phyloP scores from a whole-genome alignment of 179 eudicot genomes.

The Beta corolliflora region DNA sequence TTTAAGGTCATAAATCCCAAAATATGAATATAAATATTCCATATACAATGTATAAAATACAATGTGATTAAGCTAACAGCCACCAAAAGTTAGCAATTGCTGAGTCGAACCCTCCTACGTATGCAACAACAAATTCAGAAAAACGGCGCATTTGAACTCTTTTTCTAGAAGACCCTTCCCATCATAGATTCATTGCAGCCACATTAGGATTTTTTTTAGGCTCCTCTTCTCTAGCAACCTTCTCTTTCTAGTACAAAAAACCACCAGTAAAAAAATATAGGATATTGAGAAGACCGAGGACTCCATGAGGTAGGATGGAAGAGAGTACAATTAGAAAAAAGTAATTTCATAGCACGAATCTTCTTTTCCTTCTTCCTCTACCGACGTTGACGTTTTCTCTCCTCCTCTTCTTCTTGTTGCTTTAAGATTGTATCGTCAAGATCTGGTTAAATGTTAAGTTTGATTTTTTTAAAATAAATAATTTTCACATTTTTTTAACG shows the following conservation, averaged over 20 bases:
- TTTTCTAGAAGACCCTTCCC: slow-evolving; percentile 86
- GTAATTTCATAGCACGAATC: slow-evolving; percentile 41
- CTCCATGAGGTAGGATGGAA: background rate
- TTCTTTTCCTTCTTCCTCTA: slow-evolving; percentile 96
- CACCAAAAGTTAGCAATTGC: background rate
- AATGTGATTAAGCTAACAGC: slow-evolving; percentile 14
- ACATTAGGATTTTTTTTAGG: slow-evolving; percentile 77
- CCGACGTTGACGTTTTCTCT: slow-evolving; percentile 83
- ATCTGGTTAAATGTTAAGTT: slow-evolving; percentile 36
- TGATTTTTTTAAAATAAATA: no score
- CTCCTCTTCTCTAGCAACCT: slow-evolving; percentile 61
- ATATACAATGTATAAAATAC: no score
- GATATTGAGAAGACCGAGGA: background rate
- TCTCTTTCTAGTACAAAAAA: slow-evolving; percentile 62
- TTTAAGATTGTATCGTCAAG: slow-evolving; percentile 85
- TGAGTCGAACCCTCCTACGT: background rate
- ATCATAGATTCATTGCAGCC: slow-evolving; percentile 64
- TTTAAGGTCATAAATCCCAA: no score
- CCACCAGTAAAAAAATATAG: background rate
- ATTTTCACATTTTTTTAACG: no score
- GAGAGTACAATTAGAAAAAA: background rate
- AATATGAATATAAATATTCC: no score
- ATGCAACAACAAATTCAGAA: background rate
- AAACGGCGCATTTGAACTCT: slow-evolving; percentile 28
- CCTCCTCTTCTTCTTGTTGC: slow-evolving; percentile 96